These are phyloP conservation scores for Alternaria sp. DNA, from an alignment of 2,329 filamentous ascomycete species.

Conservation along the genomic window DNA sequence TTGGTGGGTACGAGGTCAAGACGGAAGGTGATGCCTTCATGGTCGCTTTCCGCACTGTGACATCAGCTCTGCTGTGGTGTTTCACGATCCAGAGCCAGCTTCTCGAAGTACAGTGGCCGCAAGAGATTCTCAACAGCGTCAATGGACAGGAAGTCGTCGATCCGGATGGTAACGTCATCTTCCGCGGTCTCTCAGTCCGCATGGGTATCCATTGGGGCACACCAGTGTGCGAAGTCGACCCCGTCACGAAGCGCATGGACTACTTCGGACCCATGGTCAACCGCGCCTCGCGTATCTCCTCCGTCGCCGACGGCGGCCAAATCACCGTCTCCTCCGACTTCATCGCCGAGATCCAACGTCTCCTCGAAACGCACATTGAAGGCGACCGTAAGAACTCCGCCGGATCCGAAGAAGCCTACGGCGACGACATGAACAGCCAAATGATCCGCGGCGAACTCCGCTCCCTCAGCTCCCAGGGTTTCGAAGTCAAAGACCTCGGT, in stretches of 20 bases:
- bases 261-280: constrained; percentile 99
- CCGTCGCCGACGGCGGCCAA: constrained; percentile 93
- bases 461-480: constrained; percentile 86
- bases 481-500: constrained; percentile 95
- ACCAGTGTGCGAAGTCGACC: constrained; percentile 93
- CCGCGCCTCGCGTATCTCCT: constrained; percentile 90
- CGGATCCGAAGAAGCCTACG: constrained; percentile 75
- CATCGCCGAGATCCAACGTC: constrained; percentile 92
- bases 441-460: constrained; percentile 87
- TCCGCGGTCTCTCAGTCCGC: constrained; percentile 89
- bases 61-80: constrained; percentile 92
- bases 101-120: constrained; percentile 89
- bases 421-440: constrained; percentile 75
- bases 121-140: constrained; percentile 86
- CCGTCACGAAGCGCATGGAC: constrained; percentile 97
- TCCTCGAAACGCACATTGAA: constrained; percentile 87
- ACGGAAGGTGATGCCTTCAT: constrained; percentile 99
- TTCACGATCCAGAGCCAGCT: constrained; percentile 91
- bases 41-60: constrained; percentile 97
- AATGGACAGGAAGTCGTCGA: constrained; percentile 84
- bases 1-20: constrained; percentile 98
- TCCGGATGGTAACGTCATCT: constrained; percentile 86
- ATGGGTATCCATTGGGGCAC: constrained; percentile 98
- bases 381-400: constrained; percentile 73
- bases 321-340: constrained; percentile 98